Percentiles rank a stretch among this genome's conserved stretches.
Evolutionary conservation across 768 basidiomycete species (phyloP).

Genomic region (Tulasnella sp.): DNA sequence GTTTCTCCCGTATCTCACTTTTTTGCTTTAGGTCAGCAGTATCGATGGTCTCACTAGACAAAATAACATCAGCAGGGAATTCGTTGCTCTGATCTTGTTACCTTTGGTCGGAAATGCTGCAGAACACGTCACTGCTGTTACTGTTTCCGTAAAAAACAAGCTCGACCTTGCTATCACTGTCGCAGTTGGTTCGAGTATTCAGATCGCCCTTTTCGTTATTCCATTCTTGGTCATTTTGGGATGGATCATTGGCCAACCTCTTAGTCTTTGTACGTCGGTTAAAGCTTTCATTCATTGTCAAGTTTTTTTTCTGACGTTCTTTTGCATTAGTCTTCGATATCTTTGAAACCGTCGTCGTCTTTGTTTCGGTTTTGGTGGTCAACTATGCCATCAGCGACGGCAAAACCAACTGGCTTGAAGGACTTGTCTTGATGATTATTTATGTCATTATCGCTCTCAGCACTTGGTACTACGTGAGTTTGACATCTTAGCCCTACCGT

Average conservation of each 20-base stretch:
- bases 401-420: constrained; percentile 77
- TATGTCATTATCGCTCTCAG: constrained; percentile 18
- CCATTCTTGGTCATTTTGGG: constrained; percentile 29
- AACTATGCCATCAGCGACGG: constrained; percentile 72
- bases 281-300: not conserved
- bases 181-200: constrained; percentile 49
- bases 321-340: constrained; percentile 7
- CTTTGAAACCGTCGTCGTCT: constrained; percentile 14
- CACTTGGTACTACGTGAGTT: constrained; percentile 16
- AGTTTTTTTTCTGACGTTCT: constrained; percentile 10
- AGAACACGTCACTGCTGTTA: constrained; percentile 73
- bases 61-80: constrained; percentile 48
- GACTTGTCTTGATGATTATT: constrained; percentile 58
- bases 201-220: constrained; percentile 68
- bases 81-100: constrained; percentile 72
- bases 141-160: constrained; percentile 55
- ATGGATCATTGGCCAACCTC: constrained; percentile 28
- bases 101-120: constrained; percentile 92
- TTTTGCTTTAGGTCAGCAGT: constrained; percentile 54
- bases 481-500: no score
- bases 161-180: constrained; percentile 77
- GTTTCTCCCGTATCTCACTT: not conserved
- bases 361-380: constrained; percentile 54
- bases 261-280: constrained; percentile 43
- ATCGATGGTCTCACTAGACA: constrained; percentile 55